Conservation (phyloP, 2,329 filamentous ascomycete species). For the Fusarium pseudograminearum region DNA sequence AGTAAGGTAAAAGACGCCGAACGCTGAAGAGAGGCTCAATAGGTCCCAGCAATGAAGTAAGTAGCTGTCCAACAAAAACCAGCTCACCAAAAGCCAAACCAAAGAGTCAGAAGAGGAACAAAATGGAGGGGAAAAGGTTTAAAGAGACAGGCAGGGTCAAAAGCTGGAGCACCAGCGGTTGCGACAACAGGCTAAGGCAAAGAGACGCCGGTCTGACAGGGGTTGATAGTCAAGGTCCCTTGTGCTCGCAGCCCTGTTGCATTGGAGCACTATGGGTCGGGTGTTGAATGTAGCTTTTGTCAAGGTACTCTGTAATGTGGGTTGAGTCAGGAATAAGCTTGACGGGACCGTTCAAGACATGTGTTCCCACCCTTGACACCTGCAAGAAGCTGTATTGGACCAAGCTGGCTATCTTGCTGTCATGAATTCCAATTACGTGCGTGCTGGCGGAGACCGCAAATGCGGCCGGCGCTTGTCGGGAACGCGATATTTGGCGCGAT, state of each 20-base stretch:
- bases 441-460: slow-evolving; percentile 37
- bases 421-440: slow-evolving; percentile 12
- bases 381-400: slow-evolving; percentile 34
- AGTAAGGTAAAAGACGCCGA: slow-evolving; percentile 8
- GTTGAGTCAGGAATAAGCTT: slow-evolving; percentile 26
- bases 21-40: slow-evolving; percentile 20
- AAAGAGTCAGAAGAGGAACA: slow-evolving; percentile 32
- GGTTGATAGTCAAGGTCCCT: slow-evolving; percentile 42
- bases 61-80: slow-evolving; percentile 30
- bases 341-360: slow-evolving; percentile 30
- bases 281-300: slow-evolving; percentile 35
- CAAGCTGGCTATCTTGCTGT: slow-evolving; percentile 17
- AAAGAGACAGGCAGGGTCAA: slow-evolving; percentile 47
- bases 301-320: slow-evolving; percentile 7
- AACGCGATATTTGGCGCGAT: slow-evolving; percentile 44
- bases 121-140: slow-evolving; percentile 51
- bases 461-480: slow-evolving; percentile 48
- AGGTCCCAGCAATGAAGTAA: slow-evolving; percentile 28
- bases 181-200: slow-evolving; percentile 46
- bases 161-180: slow-evolving; percentile 45
- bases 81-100: slow-evolving; percentile 38
- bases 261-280: slow-evolving; percentile 34
- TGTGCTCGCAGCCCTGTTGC: slow-evolving; percentile 42
- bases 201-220: slow-evolving; percentile 43
- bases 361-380: slow-evolving; percentile 35